Conservation (phyloP, 495 filamentous ascomycete genomes). For the Tetracladium setigerum region DNA sequence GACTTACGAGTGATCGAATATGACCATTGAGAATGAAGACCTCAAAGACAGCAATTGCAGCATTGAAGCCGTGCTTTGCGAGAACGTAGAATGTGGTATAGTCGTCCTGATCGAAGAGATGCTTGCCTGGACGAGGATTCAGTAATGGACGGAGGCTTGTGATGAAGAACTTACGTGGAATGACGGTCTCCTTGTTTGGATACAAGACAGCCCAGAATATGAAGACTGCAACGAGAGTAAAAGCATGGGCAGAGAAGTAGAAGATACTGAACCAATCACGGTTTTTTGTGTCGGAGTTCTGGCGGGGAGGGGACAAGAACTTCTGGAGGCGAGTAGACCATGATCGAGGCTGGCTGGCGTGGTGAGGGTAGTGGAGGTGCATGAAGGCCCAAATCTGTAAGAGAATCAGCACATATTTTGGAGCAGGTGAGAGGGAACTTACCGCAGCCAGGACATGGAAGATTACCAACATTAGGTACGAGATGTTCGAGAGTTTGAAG, state of each 20-base stretch:
- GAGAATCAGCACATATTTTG: background rate
- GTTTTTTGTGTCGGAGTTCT: constrained; percentile 25
- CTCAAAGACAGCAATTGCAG: constrained; percentile 37
- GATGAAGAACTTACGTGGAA: constrained; percentile 6
- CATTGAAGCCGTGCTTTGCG: constrained; percentile 33
- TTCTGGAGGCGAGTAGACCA: constrained; percentile 19
- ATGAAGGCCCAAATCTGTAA: constrained; percentile 39
- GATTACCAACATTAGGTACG: constrained; percentile 32
- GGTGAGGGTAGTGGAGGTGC: constrained; percentile 36
- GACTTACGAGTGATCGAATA: constrained; percentile 36
- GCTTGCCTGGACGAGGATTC: background rate
- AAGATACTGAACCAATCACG: constrained; percentile 40
- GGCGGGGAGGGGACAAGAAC: constrained; percentile 30
- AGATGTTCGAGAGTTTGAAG: constrained; percentile 41
- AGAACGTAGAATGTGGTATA: constrained; percentile 31
- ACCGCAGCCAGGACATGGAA: constrained; percentile 37
- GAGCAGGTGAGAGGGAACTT: constrained; percentile 10
- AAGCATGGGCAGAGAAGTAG: constrained; percentile 37
- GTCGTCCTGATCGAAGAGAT: constrained; percentile 10
- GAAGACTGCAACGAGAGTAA: constrained; percentile 35
- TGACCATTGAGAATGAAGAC: constrained; percentile 41
- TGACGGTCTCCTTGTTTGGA: constrained; percentile 14
- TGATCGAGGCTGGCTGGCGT: constrained; percentile 23
- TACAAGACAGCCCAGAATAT: constrained; percentile 37
- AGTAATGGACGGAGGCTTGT: background rate